Conservation (phyloP, 768 basidiomycete genomes). For the Suillus fuscotomentosus region DNA sequence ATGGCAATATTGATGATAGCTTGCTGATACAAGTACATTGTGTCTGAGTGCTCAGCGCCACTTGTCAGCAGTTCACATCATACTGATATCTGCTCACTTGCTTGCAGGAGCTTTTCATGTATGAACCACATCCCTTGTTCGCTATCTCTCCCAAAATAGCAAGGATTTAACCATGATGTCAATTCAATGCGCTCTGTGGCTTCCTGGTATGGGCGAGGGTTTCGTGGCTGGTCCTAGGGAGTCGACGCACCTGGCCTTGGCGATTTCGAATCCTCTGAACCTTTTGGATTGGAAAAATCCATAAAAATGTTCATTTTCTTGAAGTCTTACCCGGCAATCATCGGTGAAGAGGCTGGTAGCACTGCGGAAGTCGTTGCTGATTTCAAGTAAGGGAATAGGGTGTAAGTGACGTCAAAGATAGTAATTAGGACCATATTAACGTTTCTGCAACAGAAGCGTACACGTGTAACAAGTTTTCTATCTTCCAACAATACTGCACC, state of each 20-base stretch:
- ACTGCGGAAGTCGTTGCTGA: constrained; percentile 35
- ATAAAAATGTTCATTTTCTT: constrained; percentile 14
- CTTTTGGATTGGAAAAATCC: constrained; percentile 39
- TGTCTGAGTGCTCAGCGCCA: no score
- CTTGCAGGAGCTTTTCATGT: not conserved
- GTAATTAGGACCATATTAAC: not conserved
- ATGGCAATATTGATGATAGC: not conserved
- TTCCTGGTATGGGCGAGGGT: constrained; percentile 12
- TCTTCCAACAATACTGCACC: constrained; percentile 28
- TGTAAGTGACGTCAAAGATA: constrained; percentile 22
- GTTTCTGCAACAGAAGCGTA: constrained; percentile 6
- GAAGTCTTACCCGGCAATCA: constrained; percentile 34
- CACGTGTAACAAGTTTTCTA: constrained; percentile 3
- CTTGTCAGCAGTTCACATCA: not conserved
- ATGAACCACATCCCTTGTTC: not conserved
- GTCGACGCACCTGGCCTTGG: constrained; percentile 37
- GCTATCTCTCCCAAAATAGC: not conserved
- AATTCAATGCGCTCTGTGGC: constrained; percentile 17
- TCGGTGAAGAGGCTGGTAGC: constrained; percentile 39
- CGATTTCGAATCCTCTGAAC: constrained; percentile 43
- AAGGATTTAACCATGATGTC: constrained; percentile 1
- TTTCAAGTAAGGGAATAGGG: constrained; percentile 36
- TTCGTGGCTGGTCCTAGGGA: constrained; percentile 11
- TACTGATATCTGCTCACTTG: not conserved
- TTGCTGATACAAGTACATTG: not conserved